Base-by-base conservation (phyloP, 2,329 filamentous ascomycete genomes). In the Drechslerella stenobrocha region DNA sequence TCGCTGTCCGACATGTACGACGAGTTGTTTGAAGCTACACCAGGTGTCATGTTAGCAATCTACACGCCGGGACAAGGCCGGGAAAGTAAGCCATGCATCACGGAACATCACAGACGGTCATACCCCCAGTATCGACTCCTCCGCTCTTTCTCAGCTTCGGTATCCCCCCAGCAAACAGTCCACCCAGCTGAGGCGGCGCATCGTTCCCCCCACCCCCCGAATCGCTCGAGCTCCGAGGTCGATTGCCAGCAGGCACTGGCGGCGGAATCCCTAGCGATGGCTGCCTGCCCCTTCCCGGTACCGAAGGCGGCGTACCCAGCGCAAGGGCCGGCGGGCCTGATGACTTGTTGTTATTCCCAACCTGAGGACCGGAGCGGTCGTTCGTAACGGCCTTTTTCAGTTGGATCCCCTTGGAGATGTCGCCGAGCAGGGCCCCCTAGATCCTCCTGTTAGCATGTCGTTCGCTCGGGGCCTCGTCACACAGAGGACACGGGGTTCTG, bases 141-240 rank as follows among this genome's bases (percentile, higher is more conserved):
- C 90, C 88, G 2, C 86, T 83, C 79, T 95, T 96, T 76, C 89
- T 88, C 74, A 98, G 76, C 78, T 96, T 97, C 1, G 93, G 93
- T 84, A 97, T 97, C 34, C 92, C 93, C 32, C 90, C 91, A 0
- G 89, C 90, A 75, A 98, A 96, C 23, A 98, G 77, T 0, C 93
- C 93, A 26, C 81, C 92, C 8, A 97, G 77, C 75, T 96, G 92
- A 8, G 90, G 90, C 47, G 89, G 84, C 18, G 84, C 77, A 20
- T 86, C 83, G 71, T 81, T 77, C 1, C 77, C 77, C 15, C 77
- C 72, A 9, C 75, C 75, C 2, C 77, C 74, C 40, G 64, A 61
- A 26, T 70, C 70, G 34, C 67, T 61, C 34, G 52, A 67, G 35
- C 71, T 66, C 24, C 60, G 59, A 8, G 52, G 56, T 22, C 67